These are phyloP conservation scores for Boechera stricta DNA, from an alignment of 345 rosid species.

Conservation along the genomic window DNA sequence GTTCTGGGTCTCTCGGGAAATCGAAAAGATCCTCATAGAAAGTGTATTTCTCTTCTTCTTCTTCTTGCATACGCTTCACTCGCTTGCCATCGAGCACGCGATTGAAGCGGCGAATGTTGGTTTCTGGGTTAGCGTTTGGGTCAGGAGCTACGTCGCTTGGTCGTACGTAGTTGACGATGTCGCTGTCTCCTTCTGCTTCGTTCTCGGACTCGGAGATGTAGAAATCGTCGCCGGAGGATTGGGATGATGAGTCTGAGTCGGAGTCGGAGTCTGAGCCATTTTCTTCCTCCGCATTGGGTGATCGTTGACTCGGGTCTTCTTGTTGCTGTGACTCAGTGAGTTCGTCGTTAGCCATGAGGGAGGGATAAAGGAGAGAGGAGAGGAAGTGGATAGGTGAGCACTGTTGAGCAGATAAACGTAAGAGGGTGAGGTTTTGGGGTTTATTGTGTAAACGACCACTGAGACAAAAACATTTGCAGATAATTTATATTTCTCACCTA, in stretches of 20 bases:
- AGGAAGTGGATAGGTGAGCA: slow-evolving; percentile 35
- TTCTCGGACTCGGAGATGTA: slow-evolving; percentile 51
- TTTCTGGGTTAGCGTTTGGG: slow-evolving; percentile 53
- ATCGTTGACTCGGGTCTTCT: neutral
- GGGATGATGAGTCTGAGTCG: slow-evolving; percentile 57
- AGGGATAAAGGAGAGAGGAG: slow-evolving; percentile 25
- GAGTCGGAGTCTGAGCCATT: slow-evolving; percentile 45
- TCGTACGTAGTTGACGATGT: slow-evolving; percentile 42
- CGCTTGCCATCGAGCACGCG: slow-evolving; percentile 51
- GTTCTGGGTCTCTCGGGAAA: slow-evolving; percentile 79
- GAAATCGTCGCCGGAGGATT: slow-evolving; percentile 35
- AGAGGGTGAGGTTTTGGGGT: slow-evolving; percentile 37
- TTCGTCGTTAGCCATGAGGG: slow-evolving; percentile 52
- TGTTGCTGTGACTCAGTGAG: slow-evolving; percentile 42
- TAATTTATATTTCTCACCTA: neutral
- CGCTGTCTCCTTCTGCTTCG: slow-evolving; percentile 31
- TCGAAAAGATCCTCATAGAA: slow-evolving; percentile 57
- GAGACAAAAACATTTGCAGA: slow-evolving; percentile 12
- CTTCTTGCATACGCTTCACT: slow-evolving; percentile 51
- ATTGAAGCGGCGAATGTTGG: slow-evolving; percentile 56
- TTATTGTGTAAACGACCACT: slow-evolving; percentile 12
- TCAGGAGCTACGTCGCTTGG: slow-evolving; percentile 53
- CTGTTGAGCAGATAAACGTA: slow-evolving; percentile 36
- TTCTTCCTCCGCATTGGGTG: slow-evolving; percentile 37
- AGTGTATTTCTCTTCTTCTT: slow-evolving; percentile 50